Base-by-base conservation (phyloP, 176 grass and related monocot genomes). In the Pontederia crassipes region DNA sequence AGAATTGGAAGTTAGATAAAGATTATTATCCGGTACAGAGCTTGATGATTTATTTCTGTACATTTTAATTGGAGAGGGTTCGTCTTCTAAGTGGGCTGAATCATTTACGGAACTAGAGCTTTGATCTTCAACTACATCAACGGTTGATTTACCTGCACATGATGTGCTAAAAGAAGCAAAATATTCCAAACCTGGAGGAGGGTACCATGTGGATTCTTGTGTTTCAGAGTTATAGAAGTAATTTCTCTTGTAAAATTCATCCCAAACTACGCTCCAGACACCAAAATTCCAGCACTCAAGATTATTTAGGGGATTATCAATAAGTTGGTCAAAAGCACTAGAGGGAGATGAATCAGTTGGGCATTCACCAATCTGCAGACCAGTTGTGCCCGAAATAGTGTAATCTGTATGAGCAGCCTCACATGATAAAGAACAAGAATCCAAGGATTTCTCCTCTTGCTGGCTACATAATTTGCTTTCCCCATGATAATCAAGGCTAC, bases 181-280 rank as follows among this genome's bases (percentile, higher is more conserved):
- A 73, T 88, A 59, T 59, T 85, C 83, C 83, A 90, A 82, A 59
- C 83, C 83, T 72, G 75, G 59, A 79, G 92, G 92, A 70, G 75
- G 83, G 17, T 73, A 72, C 92, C 92, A 96, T 47, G 92, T 85
- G 16, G 92, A 85, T 56, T 90, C 87, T 45, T 85, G 73, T 74
- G 92, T 82, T 53, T 76, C 59, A 16, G 79, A 78, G 70, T 90
- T 85, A 73, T 74, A 90, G 24, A 78, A 96, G 75, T 96, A 96
- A 82, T 88, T 81, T 64, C 52, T 82, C 51, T 72, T 64, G 9
- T 90, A 96, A 48, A 85, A 96, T 58, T 75, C 54, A 87, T 90
- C 92, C 86, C 83, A 96, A 47, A 87, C 12, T 57, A 85, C 75
- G 28, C 56, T 82, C 92, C 92, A 96, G 40, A 90, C 67, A 14